Base-by-base conservation (phyloP, 305 asterid species). In the Withania somnifera region DNA sequence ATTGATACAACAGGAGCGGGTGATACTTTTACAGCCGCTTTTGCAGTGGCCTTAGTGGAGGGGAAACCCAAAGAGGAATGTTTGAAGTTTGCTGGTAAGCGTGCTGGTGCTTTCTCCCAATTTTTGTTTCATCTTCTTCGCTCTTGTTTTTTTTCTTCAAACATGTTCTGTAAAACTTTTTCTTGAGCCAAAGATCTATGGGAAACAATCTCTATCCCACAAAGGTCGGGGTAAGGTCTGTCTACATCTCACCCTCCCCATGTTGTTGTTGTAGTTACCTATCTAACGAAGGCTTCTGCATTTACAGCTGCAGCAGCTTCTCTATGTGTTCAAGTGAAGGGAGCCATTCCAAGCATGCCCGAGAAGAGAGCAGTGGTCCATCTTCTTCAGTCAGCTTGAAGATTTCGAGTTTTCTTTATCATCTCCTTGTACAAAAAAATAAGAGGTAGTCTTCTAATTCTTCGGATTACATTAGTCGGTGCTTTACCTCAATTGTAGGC, bases 331-430 rank as follows among this genome's bases (percentile, higher is more conserved):
- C 97, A 92, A 90, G 98, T 95, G 80, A 95, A 95, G 89, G 99
- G 99, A 47, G 98, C 98, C 85, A 96, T 96, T 87, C 98, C 97
- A 24, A 92, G 98, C 91, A 94, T 95, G 98, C 99, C 99, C 1
- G 93, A 90, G 36, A 87, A 98, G 76, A 84, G 80, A 61, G 89
- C 97, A 38, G 98, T 95, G 60, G 53, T 93, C 80, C 86, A 88
- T 84, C 97, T 95, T 84, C 94, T 94, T 63, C 90, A 92, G 83
- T 83, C 89, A 56, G 80, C 64, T 84, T 92, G 93, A 93, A 80
- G 87, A 80, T 53, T 24, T 60, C 4, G 15, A 7, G 28, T 67
- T 26, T 10, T 77, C 82, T 8, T 26, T 22, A 45, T 57, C 15
- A 61, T 5, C 69, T 81, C 58, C 32, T 64, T 78, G 17, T 51